Percentiles rank a stretch among this genome's conserved stretches.
phyloP scores from a whole-genome alignment of 768 basidiomycete genomes.

The Termitomyces sp. region DNA sequence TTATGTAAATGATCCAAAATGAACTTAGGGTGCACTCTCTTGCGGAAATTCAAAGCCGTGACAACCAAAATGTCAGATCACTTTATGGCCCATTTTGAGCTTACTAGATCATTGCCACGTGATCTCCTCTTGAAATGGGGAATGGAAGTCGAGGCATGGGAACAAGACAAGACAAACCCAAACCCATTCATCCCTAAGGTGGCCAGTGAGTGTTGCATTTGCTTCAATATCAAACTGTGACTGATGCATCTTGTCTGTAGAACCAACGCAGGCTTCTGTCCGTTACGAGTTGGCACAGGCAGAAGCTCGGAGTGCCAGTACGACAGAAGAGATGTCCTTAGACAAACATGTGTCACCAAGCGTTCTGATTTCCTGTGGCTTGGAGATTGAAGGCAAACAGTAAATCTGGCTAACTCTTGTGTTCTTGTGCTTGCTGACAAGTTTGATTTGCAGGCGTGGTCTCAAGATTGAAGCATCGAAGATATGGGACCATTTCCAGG shows the following conservation, averaged over 20 bases:
- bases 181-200: slow-evolving; percentile 7
- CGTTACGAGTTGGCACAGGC: slow-evolving; percentile 1
- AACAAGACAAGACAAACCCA: background rate
- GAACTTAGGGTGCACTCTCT: slow-evolving; percentile 4
- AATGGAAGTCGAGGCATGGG: slow-evolving; percentile 12
- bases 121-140: slow-evolving; percentile 5
- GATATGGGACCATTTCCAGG: slow-evolving; percentile 6
- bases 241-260: background rate
- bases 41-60: slow-evolving; percentile 10
- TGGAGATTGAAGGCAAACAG: slow-evolving; percentile 17
- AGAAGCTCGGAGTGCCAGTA: slow-evolving; percentile 2
- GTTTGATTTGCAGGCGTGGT: background rate
- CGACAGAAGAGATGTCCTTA: slow-evolving; percentile 4
- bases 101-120: background rate
- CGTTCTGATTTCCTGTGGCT: slow-evolving; percentile 4
- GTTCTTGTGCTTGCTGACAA: background rate
- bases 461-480: background rate
- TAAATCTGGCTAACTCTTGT: background rate
- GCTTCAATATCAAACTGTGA: too few relatives aligned
- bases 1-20: too few relatives aligned
- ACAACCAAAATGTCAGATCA: slow-evolving; percentile 5
- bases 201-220: slow-evolving; percentile 7
- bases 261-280: background rate
- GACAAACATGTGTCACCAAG: slow-evolving; percentile 2
- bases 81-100: slow-evolving; percentile 2